A percentile compares a stretch with the other conserved stretches of the same genome.
Conservation (phyloP, 441 rosid genomes). For the Populus hybrid region DNA sequence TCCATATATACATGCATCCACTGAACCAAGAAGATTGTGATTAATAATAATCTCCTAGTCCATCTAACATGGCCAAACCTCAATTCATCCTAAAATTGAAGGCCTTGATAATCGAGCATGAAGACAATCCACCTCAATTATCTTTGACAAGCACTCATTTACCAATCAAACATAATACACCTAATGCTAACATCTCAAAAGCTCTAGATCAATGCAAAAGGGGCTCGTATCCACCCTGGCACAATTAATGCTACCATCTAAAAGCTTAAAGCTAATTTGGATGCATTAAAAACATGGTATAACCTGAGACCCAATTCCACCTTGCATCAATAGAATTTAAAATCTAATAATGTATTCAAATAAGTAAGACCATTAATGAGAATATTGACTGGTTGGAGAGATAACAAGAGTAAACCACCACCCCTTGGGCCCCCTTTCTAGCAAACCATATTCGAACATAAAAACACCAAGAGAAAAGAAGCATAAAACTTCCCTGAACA, state of each 20-base stretch:
- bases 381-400: background rate
- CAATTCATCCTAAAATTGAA: background rate
- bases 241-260: background rate
- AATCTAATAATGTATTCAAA: background rate
- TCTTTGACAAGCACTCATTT: background rate
- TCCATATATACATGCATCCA: background rate
- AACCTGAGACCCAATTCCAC: background rate
- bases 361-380: background rate
- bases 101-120: background rate
- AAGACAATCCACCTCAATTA: background rate
- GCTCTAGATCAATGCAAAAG: background rate
- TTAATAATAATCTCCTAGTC: background rate
- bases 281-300: background rate
- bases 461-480: background rate
- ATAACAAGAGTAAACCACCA: background rate
- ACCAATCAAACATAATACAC: background rate
- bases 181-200: background rate
- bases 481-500: background rate
- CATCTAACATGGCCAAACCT: background rate
- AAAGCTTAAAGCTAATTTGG: too few relatives aligned
- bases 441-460: background rate
- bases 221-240: background rate
- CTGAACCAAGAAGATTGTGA: background rate
- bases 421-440: background rate
- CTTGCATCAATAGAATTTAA: background rate